Conservation (phyloP, 345 rosid genomes). For the Erysimum cheiranthoides region DNA sequence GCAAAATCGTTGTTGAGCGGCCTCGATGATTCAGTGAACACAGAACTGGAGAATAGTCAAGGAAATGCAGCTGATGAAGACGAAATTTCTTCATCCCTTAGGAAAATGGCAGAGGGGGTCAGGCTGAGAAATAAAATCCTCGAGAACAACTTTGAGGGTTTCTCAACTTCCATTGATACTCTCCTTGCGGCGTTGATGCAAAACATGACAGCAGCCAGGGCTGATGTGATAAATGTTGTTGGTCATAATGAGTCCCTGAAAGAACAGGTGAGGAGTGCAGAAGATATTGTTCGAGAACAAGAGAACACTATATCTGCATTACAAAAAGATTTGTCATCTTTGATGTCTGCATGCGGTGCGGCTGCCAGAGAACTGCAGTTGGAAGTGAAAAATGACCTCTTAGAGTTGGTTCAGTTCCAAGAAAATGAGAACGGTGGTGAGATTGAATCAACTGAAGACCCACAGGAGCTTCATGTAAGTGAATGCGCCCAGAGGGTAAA, state of each 20-base stretch:
- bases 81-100: constrained; percentile 55
- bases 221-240: constrained; percentile 43
- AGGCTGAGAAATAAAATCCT: constrained; percentile 57
- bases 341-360: constrained; percentile 65
- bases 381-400: constrained; percentile 57
- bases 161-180: constrained; percentile 59
- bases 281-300: constrained; percentile 57
- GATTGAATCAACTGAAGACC: constrained; percentile 44
- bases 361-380: constrained; percentile 63
- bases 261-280: constrained; percentile 53
- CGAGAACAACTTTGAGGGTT: constrained; percentile 55
- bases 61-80: constrained; percentile 47
- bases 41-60: constrained; percentile 49
- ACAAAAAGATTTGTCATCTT: constrained; percentile 54
- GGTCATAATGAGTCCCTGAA: constrained; percentile 61
- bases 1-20: constrained; percentile 48
- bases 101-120: constrained; percentile 58
- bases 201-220: constrained; percentile 58
- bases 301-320: constrained; percentile 53
- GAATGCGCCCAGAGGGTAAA: constrained; percentile 51
- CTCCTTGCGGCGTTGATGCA: constrained; percentile 51
- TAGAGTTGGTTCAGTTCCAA: constrained; percentile 53
- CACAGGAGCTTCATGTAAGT: constrained; percentile 45
- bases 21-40: constrained; percentile 44
- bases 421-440: constrained; percentile 47